Evolutionary conservation across 257 asterid species (phyloP).

Genomic region (Gentiana macrophylla): DNA sequence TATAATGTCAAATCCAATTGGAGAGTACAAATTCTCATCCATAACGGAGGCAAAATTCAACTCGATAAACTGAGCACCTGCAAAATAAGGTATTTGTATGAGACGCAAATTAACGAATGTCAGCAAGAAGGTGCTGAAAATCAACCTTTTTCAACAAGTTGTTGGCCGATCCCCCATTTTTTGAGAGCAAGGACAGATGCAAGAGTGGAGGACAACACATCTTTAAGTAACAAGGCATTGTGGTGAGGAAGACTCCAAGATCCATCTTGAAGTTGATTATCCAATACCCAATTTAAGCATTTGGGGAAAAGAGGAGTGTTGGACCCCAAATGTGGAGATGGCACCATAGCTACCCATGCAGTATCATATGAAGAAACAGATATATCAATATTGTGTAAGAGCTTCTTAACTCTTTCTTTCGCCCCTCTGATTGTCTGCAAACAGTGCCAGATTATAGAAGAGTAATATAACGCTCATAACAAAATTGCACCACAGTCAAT

Average conservation of each 20-base stretch:
- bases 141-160: slow-evolving; percentile 49
- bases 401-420: slow-evolving; percentile 43
- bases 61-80: slow-evolving; percentile 62
- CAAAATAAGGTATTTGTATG: slow-evolving; percentile 8
- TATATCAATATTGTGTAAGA: slow-evolving; percentile 38
- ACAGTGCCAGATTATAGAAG: slow-evolving; percentile 2
- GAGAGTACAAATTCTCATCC: slow-evolving; percentile 41
- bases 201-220: slow-evolving; percentile 67
- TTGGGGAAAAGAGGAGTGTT: slow-evolving; percentile 58
- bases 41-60: slow-evolving; percentile 39
- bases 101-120: slow-evolving; percentile 1
- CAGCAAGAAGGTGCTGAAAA: not conserved
- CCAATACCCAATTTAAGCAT: slow-evolving; percentile 63
- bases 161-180: slow-evolving; percentile 71
- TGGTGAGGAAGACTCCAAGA: slow-evolving; percentile 88
- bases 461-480: no score
- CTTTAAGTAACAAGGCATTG: slow-evolving; percentile 45
- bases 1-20: slow-evolving; percentile 67
- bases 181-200: slow-evolving; percentile 84
- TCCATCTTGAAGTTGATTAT: slow-evolving; percentile 69
- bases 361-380: slow-evolving; percentile 83
- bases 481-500: no score
- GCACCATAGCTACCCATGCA: slow-evolving; percentile 99
- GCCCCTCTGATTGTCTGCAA: slow-evolving; percentile 38
- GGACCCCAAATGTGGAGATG: slow-evolving; percentile 47